Evolutionary conservation across 1,284 basidiomycete species (phyloP).

Genomic region (Heterobasidion annosum): DNA sequence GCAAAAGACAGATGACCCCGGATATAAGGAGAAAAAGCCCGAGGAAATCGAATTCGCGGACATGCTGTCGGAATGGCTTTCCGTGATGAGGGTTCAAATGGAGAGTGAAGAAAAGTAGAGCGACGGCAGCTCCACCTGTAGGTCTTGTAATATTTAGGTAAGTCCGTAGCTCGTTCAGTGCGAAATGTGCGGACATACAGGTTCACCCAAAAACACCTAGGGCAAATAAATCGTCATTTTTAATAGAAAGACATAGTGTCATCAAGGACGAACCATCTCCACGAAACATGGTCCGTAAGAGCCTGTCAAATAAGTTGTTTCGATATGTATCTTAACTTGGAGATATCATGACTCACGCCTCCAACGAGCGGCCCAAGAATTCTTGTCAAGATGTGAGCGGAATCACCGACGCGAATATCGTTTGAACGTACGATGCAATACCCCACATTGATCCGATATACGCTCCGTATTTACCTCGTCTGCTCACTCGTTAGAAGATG

Average conservation of each 20-base stretch:
- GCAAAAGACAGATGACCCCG: conserved; percentile 56
- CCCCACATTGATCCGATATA: conserved; percentile 76
- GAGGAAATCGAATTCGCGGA: conserved; percentile 69
- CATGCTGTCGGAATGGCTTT: conserved; percentile 47
- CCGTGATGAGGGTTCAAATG: conserved; percentile 72
- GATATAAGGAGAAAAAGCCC: conserved; percentile 66
- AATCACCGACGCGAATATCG: not conserved
- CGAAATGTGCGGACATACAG: conserved; percentile 29
- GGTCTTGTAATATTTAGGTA: not conserved
- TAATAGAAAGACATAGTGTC: conserved; percentile 3
- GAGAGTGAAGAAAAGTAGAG: conserved; percentile 19
- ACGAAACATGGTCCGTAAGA: conserved; percentile 66
- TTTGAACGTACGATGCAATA: conserved; percentile 43
- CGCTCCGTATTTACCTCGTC: conserved; percentile 70
- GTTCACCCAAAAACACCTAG: conserved; percentile 70
- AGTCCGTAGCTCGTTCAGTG: not conserved
- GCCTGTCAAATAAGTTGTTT: conserved; percentile 17
- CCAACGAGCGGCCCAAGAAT: conserved; percentile 72
- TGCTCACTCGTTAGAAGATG: conserved; percentile 14
- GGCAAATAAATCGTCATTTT: not conserved
- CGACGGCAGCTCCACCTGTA: not conserved
- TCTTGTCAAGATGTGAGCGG: conserved; percentile 21
- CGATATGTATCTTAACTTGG: not conserved
- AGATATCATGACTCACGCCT: conserved; percentile 24
- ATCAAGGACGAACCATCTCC: conserved; percentile 49